phyloP scores from a whole-genome alignment of 139 green algal genomes.

The Chlorella sorokiniana region DNA sequence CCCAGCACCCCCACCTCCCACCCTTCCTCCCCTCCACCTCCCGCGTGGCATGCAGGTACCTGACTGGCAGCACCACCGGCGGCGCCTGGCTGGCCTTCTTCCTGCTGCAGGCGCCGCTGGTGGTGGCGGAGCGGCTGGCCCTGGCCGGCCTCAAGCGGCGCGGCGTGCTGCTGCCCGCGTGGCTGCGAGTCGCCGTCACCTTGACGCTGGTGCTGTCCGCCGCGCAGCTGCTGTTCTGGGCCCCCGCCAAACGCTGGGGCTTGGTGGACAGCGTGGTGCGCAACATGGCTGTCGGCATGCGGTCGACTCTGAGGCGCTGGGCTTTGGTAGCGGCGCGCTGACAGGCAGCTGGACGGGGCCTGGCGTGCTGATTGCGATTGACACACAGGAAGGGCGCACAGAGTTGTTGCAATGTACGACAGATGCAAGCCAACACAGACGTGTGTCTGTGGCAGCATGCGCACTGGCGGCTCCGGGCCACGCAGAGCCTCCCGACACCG shows the following conservation, averaged over 20 bases:
- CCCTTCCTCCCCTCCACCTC: neutral
- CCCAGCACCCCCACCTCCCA: neutral
- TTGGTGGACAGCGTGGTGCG: neutral
- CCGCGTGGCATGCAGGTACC: neutral
- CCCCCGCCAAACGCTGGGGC: neutral
- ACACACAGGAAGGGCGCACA: no score
- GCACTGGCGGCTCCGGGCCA: no score
- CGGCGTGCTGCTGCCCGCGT: slow-evolving; percentile 8
- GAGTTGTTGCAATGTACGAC: no score
- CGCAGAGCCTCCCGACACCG: no score
- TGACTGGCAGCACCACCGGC: slow-evolving; percentile 27
- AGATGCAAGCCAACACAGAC: no score
- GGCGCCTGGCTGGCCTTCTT: slow-evolving; percentile 39
- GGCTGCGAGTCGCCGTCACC: neutral
- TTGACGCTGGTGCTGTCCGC: neutral
- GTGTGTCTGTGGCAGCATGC: no score
- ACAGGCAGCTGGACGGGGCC: no score
- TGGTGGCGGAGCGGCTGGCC: slow-evolving; percentile 7
- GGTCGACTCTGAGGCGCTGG: neutral
- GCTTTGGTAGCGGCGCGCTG: neutral
- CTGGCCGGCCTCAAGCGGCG: slow-evolving; percentile 19
- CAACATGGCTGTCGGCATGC: neutral
- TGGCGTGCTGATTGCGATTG: no score
- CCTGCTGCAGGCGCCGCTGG: slow-evolving; percentile 11
- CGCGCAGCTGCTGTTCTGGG: slow-evolving; percentile 18